phyloP scores from a whole-genome alignment of 2,329 filamentous ascomycete genomes.

The Claviceps cyperi region DNA sequence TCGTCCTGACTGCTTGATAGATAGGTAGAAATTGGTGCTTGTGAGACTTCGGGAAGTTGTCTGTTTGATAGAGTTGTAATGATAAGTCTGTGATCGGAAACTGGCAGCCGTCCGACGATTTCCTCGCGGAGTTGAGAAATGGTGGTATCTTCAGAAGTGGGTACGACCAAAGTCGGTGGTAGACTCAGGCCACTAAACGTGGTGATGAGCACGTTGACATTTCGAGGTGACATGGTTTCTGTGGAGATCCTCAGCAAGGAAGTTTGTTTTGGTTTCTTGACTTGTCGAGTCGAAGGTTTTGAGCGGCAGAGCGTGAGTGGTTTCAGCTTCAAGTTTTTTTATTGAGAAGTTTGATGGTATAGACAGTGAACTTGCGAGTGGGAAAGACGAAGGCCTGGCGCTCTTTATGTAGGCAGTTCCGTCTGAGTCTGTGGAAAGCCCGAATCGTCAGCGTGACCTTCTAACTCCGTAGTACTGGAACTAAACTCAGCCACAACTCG shows the following conservation, averaged over 20 bases:
- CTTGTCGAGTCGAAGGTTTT: background rate
- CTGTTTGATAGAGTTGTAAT: slow-evolving; percentile 73
- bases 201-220: slow-evolving; percentile 70
- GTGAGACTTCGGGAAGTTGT: slow-evolving; percentile 42
- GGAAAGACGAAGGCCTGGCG: background rate
- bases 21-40: slow-evolving; percentile 43
- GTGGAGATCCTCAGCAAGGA: background rate
- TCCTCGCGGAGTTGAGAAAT: slow-evolving; percentile 51
- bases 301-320: background rate
- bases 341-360: background rate
- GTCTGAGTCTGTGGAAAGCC: background rate
- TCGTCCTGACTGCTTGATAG: slow-evolving; percentile 43
- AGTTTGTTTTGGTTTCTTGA: background rate
- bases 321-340: background rate
- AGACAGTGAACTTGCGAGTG: background rate
- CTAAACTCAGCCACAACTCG: background rate
- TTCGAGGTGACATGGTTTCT: slow-evolving; percentile 37
- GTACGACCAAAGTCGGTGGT: slow-evolving; percentile 69
- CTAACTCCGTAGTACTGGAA: background rate
- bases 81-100: slow-evolving; percentile 46
- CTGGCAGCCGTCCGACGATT: slow-evolving; percentile 48
- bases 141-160: slow-evolving; percentile 49
- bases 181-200: slow-evolving; percentile 73
- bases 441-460: background rate
- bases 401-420: background rate